Conservation (phyloP, 2,329 filamentous ascomycete species). For the Botrytis galanthina region DNA sequence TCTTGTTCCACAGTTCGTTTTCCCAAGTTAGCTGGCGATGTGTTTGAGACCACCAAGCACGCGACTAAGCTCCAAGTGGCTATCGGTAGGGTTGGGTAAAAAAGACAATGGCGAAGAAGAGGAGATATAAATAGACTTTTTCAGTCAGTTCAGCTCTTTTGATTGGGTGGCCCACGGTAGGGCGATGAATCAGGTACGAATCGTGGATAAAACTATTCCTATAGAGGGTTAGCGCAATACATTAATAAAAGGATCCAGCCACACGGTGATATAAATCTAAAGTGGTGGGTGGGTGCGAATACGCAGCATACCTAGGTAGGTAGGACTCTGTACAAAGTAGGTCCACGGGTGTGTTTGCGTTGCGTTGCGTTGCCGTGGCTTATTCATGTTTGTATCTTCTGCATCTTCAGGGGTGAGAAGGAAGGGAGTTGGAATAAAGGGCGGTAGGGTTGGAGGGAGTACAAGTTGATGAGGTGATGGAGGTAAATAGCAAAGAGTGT, state of each 20-base stretch:
- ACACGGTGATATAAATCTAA: neutral
- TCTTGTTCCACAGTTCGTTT: neutral
- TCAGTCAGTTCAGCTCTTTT: neutral
- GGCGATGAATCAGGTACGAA: neutral
- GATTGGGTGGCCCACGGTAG: neutral
- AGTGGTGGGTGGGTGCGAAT: neutral
- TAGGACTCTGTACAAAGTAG: no score
- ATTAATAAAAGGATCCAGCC: neutral
- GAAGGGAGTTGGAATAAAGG: no score
- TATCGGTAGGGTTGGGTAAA: neutral
- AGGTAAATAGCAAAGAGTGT: neutral
- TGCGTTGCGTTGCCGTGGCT: neutral
- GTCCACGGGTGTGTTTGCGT: neutral
- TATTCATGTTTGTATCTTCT: neutral
- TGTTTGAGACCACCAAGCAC: neutral
- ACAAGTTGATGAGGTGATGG: neutral
- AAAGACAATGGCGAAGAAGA: neutral
- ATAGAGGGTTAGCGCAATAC: neutral
- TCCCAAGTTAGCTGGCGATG: neutral
- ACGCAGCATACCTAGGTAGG: no score
- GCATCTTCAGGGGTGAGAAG: neutral
- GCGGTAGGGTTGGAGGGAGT: no score
- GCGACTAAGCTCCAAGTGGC: neutral
- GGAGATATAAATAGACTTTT: constrained; percentile 1
- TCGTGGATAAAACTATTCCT: neutral